Base-by-base conservation (phyloP, 2,329 filamentous ascomycete genomes). In the Epichloe elymi region DNA sequence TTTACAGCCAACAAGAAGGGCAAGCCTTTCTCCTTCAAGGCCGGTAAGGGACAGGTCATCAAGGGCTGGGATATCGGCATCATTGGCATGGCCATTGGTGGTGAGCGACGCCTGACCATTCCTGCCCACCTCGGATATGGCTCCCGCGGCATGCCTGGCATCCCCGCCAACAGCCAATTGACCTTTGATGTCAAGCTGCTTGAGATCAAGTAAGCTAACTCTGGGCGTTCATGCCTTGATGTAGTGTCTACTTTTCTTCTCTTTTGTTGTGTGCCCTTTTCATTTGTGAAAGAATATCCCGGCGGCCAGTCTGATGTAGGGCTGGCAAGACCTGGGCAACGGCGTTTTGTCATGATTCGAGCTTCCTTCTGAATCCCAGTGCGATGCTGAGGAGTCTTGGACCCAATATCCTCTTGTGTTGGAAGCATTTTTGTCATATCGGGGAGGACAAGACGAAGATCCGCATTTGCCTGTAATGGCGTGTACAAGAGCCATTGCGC, bases 41-140 rank as follows among this genome's bases (percentile, higher is more conserved):
- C 94, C 55, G 94, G 93, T 60, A 82, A 83, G 66, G 90, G 90
- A 55, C 88, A 97, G 70, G 94, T 98, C 63, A 98, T 98, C 76
- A 93, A 95, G 79, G 93, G 93, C 60, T 97, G 93, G 94, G 94
- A 98, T 68, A 80, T 97, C 58, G 93, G 93, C 71, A 75, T 98
- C 60, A 77, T 79, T 59, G 94, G 94, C 70, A 96, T 98, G 88
- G 76, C 83, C 60, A 84, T 90, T 59, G 93, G 93, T 63, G 89
- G 88, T 62, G 94, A 98, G 78, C 88, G 93, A 63, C 85, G 93
- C 60, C 78, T 98, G 63, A 90, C 83, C 56, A 89, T 98, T 63
- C 94, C 94, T 46, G 76, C 93, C 46, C 74, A 85, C 62, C 81
- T 91, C 53, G 94, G 86, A 61, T 98, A 98, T 69, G 93, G 94